Percentiles rank a stretch among this genome's conserved stretches.
Evolutionary conservation across 192 early-diverging fungal species (phyloP).

Genomic region (Chytriomyces sp.): DNA sequence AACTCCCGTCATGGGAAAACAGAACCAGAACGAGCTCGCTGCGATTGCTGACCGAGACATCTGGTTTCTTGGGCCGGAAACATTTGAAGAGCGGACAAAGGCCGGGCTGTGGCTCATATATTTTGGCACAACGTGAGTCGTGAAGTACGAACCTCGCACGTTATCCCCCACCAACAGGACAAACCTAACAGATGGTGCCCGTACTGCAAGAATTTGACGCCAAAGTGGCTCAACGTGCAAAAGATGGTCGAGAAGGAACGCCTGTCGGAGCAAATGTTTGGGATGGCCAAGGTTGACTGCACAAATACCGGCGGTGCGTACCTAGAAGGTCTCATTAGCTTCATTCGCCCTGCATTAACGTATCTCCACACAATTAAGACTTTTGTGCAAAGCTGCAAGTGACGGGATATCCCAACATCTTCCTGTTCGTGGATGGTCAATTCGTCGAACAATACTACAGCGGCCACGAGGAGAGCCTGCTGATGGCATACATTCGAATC

Average conservation of each 20-base stretch:
- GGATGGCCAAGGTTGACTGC: conserved; percentile 31
- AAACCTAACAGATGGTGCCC: conserved; percentile 17
- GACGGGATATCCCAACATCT: conserved; percentile 26
- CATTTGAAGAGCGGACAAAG: conserved; percentile 20
- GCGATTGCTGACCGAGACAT: conserved; percentile 15
- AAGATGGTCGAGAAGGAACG: conserved; percentile 17
- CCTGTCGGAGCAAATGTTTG: conserved; percentile 9
- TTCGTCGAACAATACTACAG: conserved; percentile 8
- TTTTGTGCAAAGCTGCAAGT: conserved; percentile 6
- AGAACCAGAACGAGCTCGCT: conserved; percentile 19
- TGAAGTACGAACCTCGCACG: background rate
- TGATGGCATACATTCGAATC: conserved; percentile 15
- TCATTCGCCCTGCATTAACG: background rate
- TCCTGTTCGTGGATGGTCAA: conserved; percentile 14
- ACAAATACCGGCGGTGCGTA: conserved; percentile 11
- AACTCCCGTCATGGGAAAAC: background rate
- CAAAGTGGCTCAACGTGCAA: conserved; percentile 30
- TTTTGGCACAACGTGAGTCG: conserved; percentile 6
- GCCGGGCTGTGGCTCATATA: conserved; percentile 7
- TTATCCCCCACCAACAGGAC: background rate
- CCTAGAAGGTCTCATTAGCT: background rate
- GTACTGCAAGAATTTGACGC: conserved; percentile 30
- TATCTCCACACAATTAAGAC: background rate
- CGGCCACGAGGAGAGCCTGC: background rate
- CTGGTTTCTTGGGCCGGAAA: conserved; percentile 23